Percentiles rank a stretch among this genome's conserved stretches.
Conservation (phyloP, 257 asterid genomes). For the Forsythia suspensa region DNA sequence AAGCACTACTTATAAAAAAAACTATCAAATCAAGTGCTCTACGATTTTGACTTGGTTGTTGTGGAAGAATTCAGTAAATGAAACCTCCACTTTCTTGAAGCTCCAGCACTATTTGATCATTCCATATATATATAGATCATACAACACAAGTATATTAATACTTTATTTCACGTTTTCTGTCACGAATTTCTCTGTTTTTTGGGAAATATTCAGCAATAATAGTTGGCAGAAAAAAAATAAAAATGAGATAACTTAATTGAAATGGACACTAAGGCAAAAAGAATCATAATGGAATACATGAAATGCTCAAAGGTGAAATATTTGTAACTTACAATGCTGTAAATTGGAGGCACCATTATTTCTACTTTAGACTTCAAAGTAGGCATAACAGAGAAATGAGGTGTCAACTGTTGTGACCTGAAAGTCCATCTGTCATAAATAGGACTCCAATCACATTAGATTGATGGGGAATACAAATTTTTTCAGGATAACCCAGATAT, state of each 20-base stretch:
- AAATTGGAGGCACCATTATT: slow-evolving; percentile 68
- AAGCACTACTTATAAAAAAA: not conserved
- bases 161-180: not conserved
- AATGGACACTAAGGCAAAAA: not conserved
- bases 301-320: not conserved
- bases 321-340: slow-evolving; percentile 71
- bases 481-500: not conserved
- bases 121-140: not conserved
- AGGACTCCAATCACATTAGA: slow-evolving; percentile 5
- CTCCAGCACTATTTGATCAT: not conserved
- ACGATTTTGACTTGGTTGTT: not conserved
- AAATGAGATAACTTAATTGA: not conserved
- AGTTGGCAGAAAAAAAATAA: too few relatives aligned
- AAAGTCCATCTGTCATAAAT: slow-evolving; percentile 69
- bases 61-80: not conserved
- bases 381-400: slow-evolving; percentile 83
- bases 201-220: too few relatives aligned
- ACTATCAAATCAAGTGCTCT: not conserved
- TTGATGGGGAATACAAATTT: not conserved
- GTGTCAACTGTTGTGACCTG: slow-evolving; percentile 64
- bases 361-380: slow-evolving; percentile 41
- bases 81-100: not conserved
- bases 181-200: not conserved
- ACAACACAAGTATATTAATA: not conserved
- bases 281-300: not conserved